A percentile compares a stretch with the other conserved stretches of the same genome.
These are phyloP conservation scores for Rhodotorula taiwanensis DNA, from an alignment of 768 basidiomycete species.

Conservation along the genomic window DNA sequence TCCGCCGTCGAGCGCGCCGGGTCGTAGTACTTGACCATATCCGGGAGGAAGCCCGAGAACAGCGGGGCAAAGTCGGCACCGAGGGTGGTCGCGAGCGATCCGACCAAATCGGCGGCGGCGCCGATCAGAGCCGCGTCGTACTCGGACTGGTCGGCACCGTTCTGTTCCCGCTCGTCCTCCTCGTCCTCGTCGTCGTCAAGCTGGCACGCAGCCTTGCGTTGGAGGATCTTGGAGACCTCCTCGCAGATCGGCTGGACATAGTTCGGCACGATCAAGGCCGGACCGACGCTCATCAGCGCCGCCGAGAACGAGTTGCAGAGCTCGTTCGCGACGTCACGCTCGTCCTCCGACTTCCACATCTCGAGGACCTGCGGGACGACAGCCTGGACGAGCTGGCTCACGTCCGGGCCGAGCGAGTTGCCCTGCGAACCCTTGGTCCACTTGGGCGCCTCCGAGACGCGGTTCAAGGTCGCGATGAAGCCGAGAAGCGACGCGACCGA, in stretches of 20 bases:
- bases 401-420: constrained; percentile 44
- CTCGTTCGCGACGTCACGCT: constrained; percentile 81
- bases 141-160: constrained; percentile 73
- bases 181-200: constrained; percentile 73
- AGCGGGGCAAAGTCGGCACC: constrained; percentile 74
- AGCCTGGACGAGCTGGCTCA: constrained; percentile 71
- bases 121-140: constrained; percentile 93
- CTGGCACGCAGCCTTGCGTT: constrained; percentile 92
- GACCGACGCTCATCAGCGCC: constrained; percentile 84
- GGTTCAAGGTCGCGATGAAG: constrained; percentile 84
- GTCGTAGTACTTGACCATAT: constrained; percentile 87
- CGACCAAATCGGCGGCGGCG: constrained; percentile 87
- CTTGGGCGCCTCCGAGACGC: constrained; percentile 69
- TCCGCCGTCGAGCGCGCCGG: constrained; percentile 81
- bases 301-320: constrained; percentile 84
- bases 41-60: constrained; percentile 78
- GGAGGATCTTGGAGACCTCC: constrained; percentile 76
- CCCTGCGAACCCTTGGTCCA: constrained; percentile 65
- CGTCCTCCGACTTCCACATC: constrained; percentile 89
- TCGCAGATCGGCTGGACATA: constrained; percentile 68
- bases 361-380: constrained; percentile 68
- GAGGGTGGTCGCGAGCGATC: constrained; percentile 75
- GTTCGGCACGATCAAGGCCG: constrained; percentile 64
- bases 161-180: constrained; percentile 47
- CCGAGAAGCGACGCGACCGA: constrained; percentile 80